Base-by-base conservation (phyloP, 2,329 filamentous ascomycete species). In the Pyrenochaeta sp. region DNA sequence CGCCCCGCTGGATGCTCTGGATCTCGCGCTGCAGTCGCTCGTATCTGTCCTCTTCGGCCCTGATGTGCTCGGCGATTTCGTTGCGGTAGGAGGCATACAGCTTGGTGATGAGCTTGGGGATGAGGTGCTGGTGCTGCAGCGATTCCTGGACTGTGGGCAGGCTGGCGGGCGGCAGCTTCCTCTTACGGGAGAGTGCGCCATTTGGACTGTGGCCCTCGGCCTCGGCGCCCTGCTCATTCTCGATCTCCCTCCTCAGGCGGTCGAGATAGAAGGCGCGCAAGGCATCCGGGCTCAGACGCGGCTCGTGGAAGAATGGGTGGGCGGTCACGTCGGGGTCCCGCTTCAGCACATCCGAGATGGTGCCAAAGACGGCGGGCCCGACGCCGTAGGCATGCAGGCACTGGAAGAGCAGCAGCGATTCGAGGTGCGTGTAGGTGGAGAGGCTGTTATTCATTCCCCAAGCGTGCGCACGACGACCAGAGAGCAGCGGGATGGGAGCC, bases 361-460 rank as follows among this genome's bases (percentile, higher is more conserved):
- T 80, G 62, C 76, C 75, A 74, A 95, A 94, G 67, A 82, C 84
- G 50, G 78, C 71, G 38, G 83, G 76, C 55, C 84, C 81, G 55
- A 85, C 77, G 65, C 88, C 88, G 71, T 88, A 80, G 58, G 78
- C 77, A 57, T 85, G 81, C 54, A 95, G 81, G 49, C 86, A 87
- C 74, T 93, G 89, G 75, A 94, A 93, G 64, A 96, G 81, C 57
- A 94, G 82, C 51, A 95, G 81, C 66, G 87, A 88, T 81, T 96
- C 91, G 77, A 95, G 88, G 60, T 87, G 83, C 67, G 90, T 93
- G 74, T 94, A 92, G 64, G 80, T 78, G 67, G 83, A 80, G 72
- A 78, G 67, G 71, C 77, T 77, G 75, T 77, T 75, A 76, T 76
- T 80, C 81, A 84, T 84, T 70, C 77, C 78, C 64, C 65, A 53